Base-by-base conservation (phyloP, 306 rosid species). In the Citrullus colocynthis region DNA sequence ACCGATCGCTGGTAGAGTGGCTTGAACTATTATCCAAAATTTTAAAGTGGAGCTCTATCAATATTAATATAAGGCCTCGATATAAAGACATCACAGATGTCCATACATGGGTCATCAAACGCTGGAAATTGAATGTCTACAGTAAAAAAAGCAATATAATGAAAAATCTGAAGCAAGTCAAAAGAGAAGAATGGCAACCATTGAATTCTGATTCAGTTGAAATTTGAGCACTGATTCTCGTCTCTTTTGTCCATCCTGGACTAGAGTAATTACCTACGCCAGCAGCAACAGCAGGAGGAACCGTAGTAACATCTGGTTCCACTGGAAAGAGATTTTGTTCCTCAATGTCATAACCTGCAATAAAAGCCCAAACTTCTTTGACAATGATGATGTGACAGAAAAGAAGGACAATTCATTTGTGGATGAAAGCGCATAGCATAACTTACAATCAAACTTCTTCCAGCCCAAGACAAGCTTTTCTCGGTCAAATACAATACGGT, bases 361-460 rank as follows among this genome's bases (percentile, higher is more conserved):
- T 61, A 34, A 82, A 85, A 70, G 28, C 58, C 20, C 71, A 79
- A 70, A 45, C 39, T 58, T 59, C 63, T 11, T 34, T 58, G 39
- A 42, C 54, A 7, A 37, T 18, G 13, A 56, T 41, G 4, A 36
- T 41, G 79, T n/a, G 41, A 77, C 64, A 15, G 51, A 54, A 74
- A 42, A 76, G 42, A 57, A 66, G 51, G 44, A 73, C 62, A 58
- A 6, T 45, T 76, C 41, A 75, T 42, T 55, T 12, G 41, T 32
- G 81, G 75, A 77, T 34, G 85, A 81, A 75, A 81, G 10, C 10
- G 44, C 44, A 78, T 11, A 2, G 17, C 54, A 44, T 76, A 66
- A 86, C 94, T 75, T 82, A 91, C 98, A 89, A 74, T 92, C 90
- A 83, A 77, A 90, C 84, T 94, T 89, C 88, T 86, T 92, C 96